Conservation (phyloP, 1,284 basidiomycete genomes). For the Marasmius sp. region DNA sequence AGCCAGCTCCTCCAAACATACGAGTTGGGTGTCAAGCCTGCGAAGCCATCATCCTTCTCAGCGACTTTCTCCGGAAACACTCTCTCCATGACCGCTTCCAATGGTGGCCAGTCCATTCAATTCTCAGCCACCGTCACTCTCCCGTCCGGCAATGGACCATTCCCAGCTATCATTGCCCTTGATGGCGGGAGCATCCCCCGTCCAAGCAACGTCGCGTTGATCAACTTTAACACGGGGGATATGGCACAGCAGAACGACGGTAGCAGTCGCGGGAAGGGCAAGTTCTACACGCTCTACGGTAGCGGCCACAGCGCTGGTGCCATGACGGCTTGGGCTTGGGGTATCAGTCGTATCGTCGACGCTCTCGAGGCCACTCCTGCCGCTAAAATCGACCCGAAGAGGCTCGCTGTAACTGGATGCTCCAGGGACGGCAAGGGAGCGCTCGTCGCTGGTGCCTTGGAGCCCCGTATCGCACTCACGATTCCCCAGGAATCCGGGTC, state of each 20-base stretch:
- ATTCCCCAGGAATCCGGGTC: conserved; percentile 59
- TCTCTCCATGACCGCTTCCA: conserved; percentile 42
- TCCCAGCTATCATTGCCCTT: conserved; percentile 51
- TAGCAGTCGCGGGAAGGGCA: conserved; percentile 47
- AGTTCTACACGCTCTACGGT: conserved; percentile 56
- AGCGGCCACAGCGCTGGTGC: conserved; percentile 41
- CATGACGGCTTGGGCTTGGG: conserved; percentile 60
- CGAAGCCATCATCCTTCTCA: conserved; percentile 38
- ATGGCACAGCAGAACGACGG: conserved; percentile 45
- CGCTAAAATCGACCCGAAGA: conserved; percentile 43
- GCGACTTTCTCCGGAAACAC: conserved; percentile 42
- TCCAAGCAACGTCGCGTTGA: conserved; percentile 44
- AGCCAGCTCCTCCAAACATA: conserved; percentile 44
- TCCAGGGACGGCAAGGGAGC: conserved; percentile 59
- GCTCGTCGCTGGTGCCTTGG: conserved; percentile 53
- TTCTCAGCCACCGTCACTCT: conserved; percentile 45
- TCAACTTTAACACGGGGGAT: conserved; percentile 50
- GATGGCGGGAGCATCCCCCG: conserved; percentile 50
- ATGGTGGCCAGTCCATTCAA: conserved; percentile 42
- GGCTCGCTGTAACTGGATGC: conserved; percentile 55
- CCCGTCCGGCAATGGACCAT: conserved; percentile 42
- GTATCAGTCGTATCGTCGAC: conserved; percentile 54
- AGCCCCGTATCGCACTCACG: conserved; percentile 51
- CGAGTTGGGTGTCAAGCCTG: conserved; percentile 48
- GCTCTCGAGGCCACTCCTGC: conserved; percentile 44